Percentiles rank a stretch among this genome's conserved stretches.
phyloP scores from a whole-genome alignment of 2,329 filamentous ascomycete genomes.

The Raffaelea arxii region DNA sequence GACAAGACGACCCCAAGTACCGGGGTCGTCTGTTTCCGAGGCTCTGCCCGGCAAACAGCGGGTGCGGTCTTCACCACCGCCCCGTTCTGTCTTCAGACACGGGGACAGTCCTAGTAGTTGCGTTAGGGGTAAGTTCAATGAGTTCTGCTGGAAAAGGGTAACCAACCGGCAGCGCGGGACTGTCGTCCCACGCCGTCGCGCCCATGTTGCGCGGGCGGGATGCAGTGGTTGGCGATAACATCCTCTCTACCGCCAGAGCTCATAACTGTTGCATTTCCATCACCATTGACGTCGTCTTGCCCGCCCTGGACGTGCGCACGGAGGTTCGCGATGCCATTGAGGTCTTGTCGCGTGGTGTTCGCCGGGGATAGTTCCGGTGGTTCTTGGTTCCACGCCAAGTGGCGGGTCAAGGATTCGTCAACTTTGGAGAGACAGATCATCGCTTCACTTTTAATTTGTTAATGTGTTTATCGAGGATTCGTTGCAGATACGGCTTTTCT shows the following conservation, averaged over 20 bases:
- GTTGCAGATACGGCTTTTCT: too few relatives aligned
- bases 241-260: background rate
- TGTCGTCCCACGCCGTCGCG: background rate
- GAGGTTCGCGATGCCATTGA: constrained; percentile 44
- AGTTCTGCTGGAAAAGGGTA: background rate
- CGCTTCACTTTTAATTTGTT: too few relatives aligned
- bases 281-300: background rate
- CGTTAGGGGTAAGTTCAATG: too few relatives aligned
- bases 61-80: background rate
- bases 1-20: too few relatives aligned
- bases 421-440: constrained; percentile 49
- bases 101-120: background rate
- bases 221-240: background rate
- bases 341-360: constrained; percentile 43
- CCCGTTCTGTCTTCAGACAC: background rate
- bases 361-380: constrained; percentile 37
- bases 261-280: background rate
- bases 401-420: constrained; percentile 30
- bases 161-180: background rate
- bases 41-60: background rate
- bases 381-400: constrained; percentile 44
- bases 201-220: background rate
- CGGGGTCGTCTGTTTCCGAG: too few relatives aligned
- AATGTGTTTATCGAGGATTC: too few relatives aligned
- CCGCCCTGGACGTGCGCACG: constrained; percentile 24